Evolutionary conservation across 192 early-diverging fungal species (phyloP).

Genomic region (Coemansia sp.): DNA sequence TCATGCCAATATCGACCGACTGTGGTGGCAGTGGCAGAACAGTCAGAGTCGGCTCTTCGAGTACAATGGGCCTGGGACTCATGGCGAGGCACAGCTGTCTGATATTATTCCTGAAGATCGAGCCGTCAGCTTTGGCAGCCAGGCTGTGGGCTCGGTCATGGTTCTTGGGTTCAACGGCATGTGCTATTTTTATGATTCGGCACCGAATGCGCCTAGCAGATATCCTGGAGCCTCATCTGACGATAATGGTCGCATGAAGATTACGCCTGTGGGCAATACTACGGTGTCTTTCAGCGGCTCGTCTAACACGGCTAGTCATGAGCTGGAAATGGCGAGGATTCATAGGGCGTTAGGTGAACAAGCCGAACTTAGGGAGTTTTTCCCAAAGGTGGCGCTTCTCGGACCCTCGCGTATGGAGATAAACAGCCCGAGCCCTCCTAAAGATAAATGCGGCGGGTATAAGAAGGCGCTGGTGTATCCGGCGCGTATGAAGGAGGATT

Average conservation of each 20-base stretch:
- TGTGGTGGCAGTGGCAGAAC: conserved; percentile 62
- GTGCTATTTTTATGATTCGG: conserved; percentile 48
- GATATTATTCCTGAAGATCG: conserved; percentile 36
- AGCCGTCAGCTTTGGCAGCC: conserved; percentile 26
- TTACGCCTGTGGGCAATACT: neutral
- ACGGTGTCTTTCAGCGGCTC: conserved; percentile 34
- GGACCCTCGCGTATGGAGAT: conserved; percentile 3
- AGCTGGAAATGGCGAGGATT: conserved; percentile 31
- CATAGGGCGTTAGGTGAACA: conserved; percentile 20
- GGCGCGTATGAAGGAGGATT: conserved; percentile 23
- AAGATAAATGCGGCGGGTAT: neutral
- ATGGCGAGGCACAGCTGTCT: conserved; percentile 32
- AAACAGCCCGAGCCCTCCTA: neutral
- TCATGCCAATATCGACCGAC: conserved; percentile 61
- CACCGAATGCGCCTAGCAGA: conserved; percentile 19
- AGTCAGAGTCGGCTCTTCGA: conserved; percentile 11
- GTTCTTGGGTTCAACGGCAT: conserved; percentile 35
- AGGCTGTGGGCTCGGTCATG: conserved; percentile 36
- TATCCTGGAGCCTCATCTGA: conserved; percentile 13
- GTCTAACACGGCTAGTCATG: conserved; percentile 21
- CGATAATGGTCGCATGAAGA: neutral
- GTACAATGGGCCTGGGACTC: conserved; percentile 33
- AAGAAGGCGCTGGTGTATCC: conserved; percentile 25
- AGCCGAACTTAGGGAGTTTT: conserved; percentile 23
- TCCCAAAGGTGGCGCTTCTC: conserved; percentile 14